These are phyloP conservation scores for Clonostachys solani DNA, from an alignment of 2,329 filamentous ascomycete species.

Conservation along the genomic window DNA sequence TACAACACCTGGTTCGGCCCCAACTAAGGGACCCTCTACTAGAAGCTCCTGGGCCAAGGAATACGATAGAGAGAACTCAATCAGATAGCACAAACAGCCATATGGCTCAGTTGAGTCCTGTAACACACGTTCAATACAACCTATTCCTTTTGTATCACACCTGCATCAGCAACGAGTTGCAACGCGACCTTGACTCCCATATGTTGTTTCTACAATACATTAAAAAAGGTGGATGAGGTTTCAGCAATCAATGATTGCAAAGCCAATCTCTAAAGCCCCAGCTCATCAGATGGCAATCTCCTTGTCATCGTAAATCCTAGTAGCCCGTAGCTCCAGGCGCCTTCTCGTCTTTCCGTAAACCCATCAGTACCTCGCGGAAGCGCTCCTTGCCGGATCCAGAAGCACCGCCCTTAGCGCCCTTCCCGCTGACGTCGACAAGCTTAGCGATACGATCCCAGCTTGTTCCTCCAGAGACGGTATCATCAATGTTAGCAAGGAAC, in stretches of 20 bases:
- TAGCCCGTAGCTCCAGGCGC: slow-evolving; percentile 63
- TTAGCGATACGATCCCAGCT: slow-evolving; percentile 99
- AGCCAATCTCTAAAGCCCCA: neutral
- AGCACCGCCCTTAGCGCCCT: slow-evolving; percentile 81
- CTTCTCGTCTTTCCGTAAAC: slow-evolving; percentile 90
- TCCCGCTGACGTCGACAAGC: slow-evolving; percentile 94
- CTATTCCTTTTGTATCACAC: slow-evolving; percentile 1
- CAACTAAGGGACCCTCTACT: neutral
- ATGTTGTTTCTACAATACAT: slow-evolving; percentile 10
- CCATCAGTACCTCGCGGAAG: slow-evolving; percentile 86
- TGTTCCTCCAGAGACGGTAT: slow-evolving; percentile 90
- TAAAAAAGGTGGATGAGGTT: neutral
- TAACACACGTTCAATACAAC: slow-evolving; percentile 2
- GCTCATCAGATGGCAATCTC: neutral
- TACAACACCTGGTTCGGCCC: slow-evolving; percentile 73
- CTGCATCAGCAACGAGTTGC: neutral
- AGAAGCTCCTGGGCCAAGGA: too few species aligned
- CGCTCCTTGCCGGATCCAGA: slow-evolving; percentile 91
- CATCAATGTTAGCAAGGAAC: slow-evolving; percentile 83
- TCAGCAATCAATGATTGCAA: neutral
- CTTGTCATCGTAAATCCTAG: slow-evolving; percentile 22
- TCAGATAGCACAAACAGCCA: neutral
- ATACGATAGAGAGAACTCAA: too few species aligned
- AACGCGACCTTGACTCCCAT: too few species aligned
- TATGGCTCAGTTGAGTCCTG: neutral